These are phyloP conservation scores for Xylaria scruposa DNA, from an alignment of 495 filamentous ascomycete species.

Conservation along the genomic window DNA sequence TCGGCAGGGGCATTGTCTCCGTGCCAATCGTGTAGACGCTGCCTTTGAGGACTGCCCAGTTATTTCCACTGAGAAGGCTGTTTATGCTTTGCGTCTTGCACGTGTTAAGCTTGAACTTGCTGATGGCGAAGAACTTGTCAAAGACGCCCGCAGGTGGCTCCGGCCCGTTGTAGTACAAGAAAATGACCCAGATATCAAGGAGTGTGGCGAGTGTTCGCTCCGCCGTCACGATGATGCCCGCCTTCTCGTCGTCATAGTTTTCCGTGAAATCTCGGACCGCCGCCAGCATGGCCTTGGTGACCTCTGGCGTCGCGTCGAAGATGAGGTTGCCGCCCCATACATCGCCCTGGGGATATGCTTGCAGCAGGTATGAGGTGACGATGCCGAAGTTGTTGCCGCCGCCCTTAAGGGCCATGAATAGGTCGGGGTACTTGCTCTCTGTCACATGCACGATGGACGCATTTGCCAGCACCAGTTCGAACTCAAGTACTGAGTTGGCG, in stretches of 20 bases:
- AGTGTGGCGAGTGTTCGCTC: slow-evolving; percentile 52
- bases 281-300: slow-evolving; percentile 49
- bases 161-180: slow-evolving; percentile 68
- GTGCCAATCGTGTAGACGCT: slow-evolving; percentile 59
- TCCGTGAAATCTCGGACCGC: slow-evolving; percentile 61
- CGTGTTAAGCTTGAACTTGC: slow-evolving; percentile 50
- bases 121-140: slow-evolving; percentile 60
- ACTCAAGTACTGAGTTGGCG: slow-evolving; percentile 60
- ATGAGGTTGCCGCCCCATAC: slow-evolving; percentile 63
- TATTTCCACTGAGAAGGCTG: slow-evolving; percentile 51
- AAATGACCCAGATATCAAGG: slow-evolving; percentile 64
- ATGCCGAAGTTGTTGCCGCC: slow-evolving; percentile 60
- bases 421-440: slow-evolving; percentile 45
- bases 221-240: slow-evolving; percentile 60
- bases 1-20: slow-evolving; percentile 62
- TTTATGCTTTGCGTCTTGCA: slow-evolving; percentile 61
- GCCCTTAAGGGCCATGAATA: slow-evolving; percentile 54
- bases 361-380: slow-evolving; percentile 56
- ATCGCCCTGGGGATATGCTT: slow-evolving; percentile 55
- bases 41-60: slow-evolving; percentile 49
- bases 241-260: slow-evolving; percentile 58
- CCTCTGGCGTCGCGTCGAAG: slow-evolving; percentile 49
- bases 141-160: slow-evolving; percentile 62
- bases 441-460: slow-evolving; percentile 59
- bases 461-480: slow-evolving; percentile 63